phyloP scores from a whole-genome alignment of 2,329 filamentous ascomycete genomes.

The Pezicula radicicola region DNA sequence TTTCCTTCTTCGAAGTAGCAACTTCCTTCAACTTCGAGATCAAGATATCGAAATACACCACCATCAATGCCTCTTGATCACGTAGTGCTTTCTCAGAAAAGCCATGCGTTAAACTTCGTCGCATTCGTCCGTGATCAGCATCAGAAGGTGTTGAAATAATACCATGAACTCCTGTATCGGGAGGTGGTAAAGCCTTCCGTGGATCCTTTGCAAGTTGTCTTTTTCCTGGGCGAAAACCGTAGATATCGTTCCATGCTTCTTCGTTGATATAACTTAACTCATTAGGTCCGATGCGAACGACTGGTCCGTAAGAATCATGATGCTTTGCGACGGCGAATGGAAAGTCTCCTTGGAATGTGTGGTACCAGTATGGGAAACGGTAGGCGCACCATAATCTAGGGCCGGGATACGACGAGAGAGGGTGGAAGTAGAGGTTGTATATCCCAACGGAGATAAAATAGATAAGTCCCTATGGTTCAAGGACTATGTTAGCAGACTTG shows the following conservation, averaged over 20 bases:
- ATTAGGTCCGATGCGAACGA: constrained; percentile 11
- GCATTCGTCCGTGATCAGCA: background rate
- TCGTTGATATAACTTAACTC: constrained; percentile 8
- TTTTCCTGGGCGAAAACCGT: background rate
- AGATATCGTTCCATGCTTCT: constrained; percentile 2
- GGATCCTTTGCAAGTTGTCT: background rate
- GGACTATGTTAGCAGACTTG: too few relatives aligned
- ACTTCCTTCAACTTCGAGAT: background rate
- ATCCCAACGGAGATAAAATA: too few relatives aligned
- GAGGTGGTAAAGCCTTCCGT: background rate
- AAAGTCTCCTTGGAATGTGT: background rate
- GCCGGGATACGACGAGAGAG: constrained; percentile 1
- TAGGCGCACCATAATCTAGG: constrained; percentile 1
- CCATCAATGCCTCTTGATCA: background rate
- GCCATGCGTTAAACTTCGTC: background rate
- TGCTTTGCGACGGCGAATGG: background rate
- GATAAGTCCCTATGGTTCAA: too few relatives aligned
- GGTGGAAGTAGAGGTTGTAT: constrained; percentile 7
- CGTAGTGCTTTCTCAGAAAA: background rate
- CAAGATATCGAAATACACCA: background rate
- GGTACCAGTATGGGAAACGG: background rate
- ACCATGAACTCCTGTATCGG: background rate
- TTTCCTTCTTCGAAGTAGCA: constrained; percentile 8
- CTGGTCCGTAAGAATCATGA: constrained; percentile 1
- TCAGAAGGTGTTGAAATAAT: background rate